Conservation (phyloP, 139 green algal species). For the Chlamydomonas incerta region DNA sequence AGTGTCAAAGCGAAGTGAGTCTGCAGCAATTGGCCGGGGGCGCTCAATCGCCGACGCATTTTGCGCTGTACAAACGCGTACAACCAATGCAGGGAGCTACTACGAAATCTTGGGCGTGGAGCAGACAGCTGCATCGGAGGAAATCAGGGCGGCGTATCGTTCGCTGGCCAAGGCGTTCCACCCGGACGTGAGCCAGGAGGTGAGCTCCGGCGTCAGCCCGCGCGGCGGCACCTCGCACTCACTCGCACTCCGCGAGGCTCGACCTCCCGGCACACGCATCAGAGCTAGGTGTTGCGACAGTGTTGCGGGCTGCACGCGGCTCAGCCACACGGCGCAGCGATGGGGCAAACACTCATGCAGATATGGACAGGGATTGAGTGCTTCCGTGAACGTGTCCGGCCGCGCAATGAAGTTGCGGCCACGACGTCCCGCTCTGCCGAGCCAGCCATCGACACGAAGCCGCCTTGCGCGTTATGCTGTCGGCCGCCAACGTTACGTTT, state of each 20-base stretch:
- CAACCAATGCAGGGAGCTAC: constrained; percentile 22
- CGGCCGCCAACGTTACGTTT: neutral
- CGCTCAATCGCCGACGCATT: too few species aligned
- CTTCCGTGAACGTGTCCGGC: neutral
- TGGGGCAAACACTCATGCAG: neutral
- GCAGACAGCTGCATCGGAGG: neutral
- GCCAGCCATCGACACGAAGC: too few species aligned
- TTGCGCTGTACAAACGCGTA: too few species aligned
- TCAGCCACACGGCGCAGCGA: too few species aligned
- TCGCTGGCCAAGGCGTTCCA: neutral
- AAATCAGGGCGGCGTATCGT: constrained; percentile 9
- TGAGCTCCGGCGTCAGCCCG: neutral
- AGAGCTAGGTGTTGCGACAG: too few species aligned
- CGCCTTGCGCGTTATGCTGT: neutral
- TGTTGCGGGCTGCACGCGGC: neutral
- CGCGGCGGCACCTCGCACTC: neutral
- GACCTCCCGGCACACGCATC: too few species aligned
- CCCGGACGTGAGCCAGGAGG: constrained; percentile 23
- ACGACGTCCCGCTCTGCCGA: too few species aligned
- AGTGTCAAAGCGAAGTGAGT: too few species aligned
- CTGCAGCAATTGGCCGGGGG: too few species aligned
- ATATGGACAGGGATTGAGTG: too few species aligned
- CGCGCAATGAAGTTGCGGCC: neutral
- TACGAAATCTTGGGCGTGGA: constrained; percentile 8
- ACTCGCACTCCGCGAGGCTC: too few species aligned